phyloP scores from a whole-genome alignment of 2,329 filamentous ascomycete species.

The Epicoccum nigrum region DNA sequence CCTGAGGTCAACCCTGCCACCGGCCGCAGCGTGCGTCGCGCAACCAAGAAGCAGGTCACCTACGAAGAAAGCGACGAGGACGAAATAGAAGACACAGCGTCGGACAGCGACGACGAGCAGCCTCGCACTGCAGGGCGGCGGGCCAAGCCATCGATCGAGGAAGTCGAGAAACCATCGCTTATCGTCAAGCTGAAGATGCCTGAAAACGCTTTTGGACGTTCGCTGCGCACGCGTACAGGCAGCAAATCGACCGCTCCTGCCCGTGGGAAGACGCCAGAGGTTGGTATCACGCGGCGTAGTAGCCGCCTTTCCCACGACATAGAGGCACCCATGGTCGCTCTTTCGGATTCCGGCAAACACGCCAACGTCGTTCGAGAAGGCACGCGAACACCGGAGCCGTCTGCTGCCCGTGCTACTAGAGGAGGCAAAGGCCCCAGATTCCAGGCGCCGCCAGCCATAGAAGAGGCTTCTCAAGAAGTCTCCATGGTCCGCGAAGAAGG shows the following conservation, averaged over 20 bases:
- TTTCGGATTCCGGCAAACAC: conserved; percentile 66
- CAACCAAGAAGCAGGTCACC: conserved; percentile 59
- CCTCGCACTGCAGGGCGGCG: conserved; percentile 24
- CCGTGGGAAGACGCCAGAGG: conserved; percentile 48
- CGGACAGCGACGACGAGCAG: conserved; percentile 39
- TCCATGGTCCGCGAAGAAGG: conserved; percentile 44
- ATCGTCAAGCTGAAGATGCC: conserved; percentile 52
- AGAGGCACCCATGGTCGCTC: conserved; percentile 61
- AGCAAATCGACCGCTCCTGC: conserved; percentile 40
- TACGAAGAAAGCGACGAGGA: conserved; percentile 64
- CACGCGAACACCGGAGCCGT: conserved; percentile 57
- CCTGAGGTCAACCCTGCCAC: conserved; percentile 61
- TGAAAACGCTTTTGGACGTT: conserved; percentile 27
- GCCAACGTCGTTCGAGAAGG: conserved; percentile 60
- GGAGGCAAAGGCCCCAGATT: conserved; percentile 57
- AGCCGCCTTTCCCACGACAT: conserved; percentile 65
- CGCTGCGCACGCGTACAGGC: conserved; percentile 48
- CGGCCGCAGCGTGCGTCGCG: conserved; percentile 61
- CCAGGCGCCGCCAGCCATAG: conserved; percentile 55
- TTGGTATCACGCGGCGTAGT: conserved; percentile 56
- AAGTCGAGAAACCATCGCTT: conserved; percentile 41
- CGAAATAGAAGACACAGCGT: conserved; percentile 49
- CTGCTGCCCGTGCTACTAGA: conserved; percentile 50
- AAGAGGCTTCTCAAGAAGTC: conserved; percentile 61
- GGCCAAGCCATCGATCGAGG: conserved; percentile 36